Base-by-base conservation (phyloP, 768 basidiomycete genomes). In the Crassisporium funariophilum region DNA sequence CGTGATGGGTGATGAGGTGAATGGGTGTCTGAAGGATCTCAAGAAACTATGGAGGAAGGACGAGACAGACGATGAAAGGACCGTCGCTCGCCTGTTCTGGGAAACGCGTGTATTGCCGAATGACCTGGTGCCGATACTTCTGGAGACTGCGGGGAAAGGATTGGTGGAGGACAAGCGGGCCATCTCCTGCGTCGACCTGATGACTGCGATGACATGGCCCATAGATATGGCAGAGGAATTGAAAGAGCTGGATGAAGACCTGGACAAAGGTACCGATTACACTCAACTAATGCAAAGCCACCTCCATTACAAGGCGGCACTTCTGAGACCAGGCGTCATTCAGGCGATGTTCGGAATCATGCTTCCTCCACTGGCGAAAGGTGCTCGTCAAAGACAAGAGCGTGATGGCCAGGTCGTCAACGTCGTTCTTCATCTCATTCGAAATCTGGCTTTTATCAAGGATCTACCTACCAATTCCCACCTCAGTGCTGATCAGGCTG, bases 201-300 rank as follows among this genome's bases (percentile, higher is more conserved):
- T 98, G 63, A 90, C 92, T 0, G 94, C 95, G 0, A 91, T 99
- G 90, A 98, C 95, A 1, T 99, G 97, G 97, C 97, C 97, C 0
- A 95, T 99, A 44, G 91, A 98, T 66, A 74, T 98, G 52, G 89
- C 92, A 0, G 89, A 91, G 58, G 97, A 98, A 67, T 74, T 99
- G 53, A 89, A 88, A 57, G 97, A 98, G 60, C 81, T 98, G 44
- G 86, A 88, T 61, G 89, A 93, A 35, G 89, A 86, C 29, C 55
- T 82, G 15, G 89, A 90, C 65, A 82, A 79, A 50, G 82, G 85
- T 13, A 82, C 91, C 12, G 97, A 99, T 64, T 98, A 94, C 66
- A 92, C 92, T 0, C 84, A 86, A 49, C 77, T 98, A 5, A 64
- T 86, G 35, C 66, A 79, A 57, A 88, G 87, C 54, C 95, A 98